These are phyloP conservation scores for Fusarium gaditjirri DNA, from an alignment of 2,329 filamentous ascomycete genomes.

Conservation along the genomic window DNA sequence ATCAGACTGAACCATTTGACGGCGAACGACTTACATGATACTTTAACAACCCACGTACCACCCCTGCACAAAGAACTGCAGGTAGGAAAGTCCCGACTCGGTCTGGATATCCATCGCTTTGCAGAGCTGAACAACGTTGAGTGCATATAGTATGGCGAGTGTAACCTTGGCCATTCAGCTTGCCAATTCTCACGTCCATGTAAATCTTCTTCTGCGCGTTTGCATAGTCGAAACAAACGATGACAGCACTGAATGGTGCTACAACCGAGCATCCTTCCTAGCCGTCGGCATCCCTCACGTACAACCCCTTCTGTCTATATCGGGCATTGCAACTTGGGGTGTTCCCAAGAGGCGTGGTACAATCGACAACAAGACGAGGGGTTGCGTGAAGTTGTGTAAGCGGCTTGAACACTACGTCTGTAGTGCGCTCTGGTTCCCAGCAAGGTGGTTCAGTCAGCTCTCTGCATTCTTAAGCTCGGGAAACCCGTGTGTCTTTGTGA, in stretches of 20 bases:
- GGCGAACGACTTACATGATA: slow-evolving; percentile 6
- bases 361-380: slow-evolving; percentile 32
- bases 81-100: slow-evolving; percentile 14
- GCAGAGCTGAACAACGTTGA: slow-evolving; percentile 15
- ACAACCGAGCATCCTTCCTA: slow-evolving; percentile 20
- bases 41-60: slow-evolving; percentile 11
- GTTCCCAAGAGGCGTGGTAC: slow-evolving; percentile 28
- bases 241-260: slow-evolving; percentile 26
- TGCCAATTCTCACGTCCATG: neutral
- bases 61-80: slow-evolving; percentile 16
- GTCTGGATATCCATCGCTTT: slow-evolving; percentile 5
- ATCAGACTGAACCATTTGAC: slow-evolving; percentile 20
- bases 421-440: slow-evolving; percentile 30
- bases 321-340: slow-evolving; percentile 27
- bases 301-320: slow-evolving; percentile 25
- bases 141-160: slow-evolving; percentile 17
- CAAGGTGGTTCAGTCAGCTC: slow-evolving; percentile 30
- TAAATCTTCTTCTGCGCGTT: neutral
- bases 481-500: slow-evolving; percentile 4
- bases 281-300: slow-evolving; percentile 27
- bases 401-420: slow-evolving; percentile 31
- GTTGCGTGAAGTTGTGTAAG: slow-evolving; percentile 39
- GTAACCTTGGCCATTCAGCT: slow-evolving; percentile 29
- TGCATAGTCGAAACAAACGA: slow-evolving; percentile 1
- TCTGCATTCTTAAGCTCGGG: slow-evolving; percentile 22